Evolutionary conservation across 495 filamentous ascomycete species (phyloP).

Genomic region (Filosporella fistucella): DNA sequence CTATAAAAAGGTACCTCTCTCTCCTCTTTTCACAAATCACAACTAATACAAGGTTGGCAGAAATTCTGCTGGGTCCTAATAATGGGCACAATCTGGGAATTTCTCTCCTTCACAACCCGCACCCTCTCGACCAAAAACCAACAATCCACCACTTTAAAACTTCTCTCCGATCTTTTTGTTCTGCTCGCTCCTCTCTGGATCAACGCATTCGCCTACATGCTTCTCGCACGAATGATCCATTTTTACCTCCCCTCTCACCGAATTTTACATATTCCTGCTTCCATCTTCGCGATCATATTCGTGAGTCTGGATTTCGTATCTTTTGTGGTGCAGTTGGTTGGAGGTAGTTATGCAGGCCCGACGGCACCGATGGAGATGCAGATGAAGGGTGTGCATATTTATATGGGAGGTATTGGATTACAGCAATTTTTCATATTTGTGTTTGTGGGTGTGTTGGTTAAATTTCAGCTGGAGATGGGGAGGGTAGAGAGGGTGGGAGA

Average conservation of each 20-base stretch:
- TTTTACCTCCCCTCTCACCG: slow-evolving; percentile 44
- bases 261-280: slow-evolving; percentile 42
- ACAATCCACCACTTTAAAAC: background rate
- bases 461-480: slow-evolving; percentile 40
- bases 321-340: slow-evolving; percentile 58
- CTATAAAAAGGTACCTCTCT: slow-evolving; percentile 34
- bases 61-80: slow-evolving; percentile 52
- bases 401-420: slow-evolving; percentile 55
- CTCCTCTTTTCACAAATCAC: too few species aligned
- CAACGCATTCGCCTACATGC: slow-evolving; percentile 65
- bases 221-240: slow-evolving; percentile 53
- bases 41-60: too few species aligned
- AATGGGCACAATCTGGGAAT: slow-evolving; percentile 34
- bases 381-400: slow-evolving; percentile 51
- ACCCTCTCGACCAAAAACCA: slow-evolving; percentile 21
- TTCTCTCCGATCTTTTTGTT: slow-evolving; percentile 23
- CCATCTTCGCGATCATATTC: slow-evolving; percentile 45
- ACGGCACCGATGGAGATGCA: slow-evolving; percentile 15
- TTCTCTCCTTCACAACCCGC: slow-evolving; percentile 28
- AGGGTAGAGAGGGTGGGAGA: slow-evolving; percentile 1
- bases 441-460: slow-evolving; percentile 41
- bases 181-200: slow-evolving; percentile 43
- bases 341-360: slow-evolving; percentile 36
- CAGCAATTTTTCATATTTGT: slow-evolving; percentile 56
- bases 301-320: slow-evolving; percentile 54